Evolutionary conservation across 148 eudicot species (phyloP), one percentile per base, ranked within the genome.

Genomic region (Rhododendron vialii): DNA sequence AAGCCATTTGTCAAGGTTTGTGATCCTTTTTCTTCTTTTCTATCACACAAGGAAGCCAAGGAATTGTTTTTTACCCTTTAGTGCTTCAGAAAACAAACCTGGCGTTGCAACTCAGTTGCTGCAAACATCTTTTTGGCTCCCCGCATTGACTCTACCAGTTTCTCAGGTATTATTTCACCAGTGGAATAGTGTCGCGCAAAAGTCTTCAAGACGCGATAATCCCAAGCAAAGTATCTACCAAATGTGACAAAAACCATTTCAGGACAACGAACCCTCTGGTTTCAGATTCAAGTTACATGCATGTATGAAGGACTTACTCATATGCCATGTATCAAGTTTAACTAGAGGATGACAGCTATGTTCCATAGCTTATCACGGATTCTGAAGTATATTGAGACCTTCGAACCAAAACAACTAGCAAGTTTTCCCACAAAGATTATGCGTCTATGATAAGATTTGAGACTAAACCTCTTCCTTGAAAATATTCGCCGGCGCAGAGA

Each of bases 101-200:
- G 98, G 17, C 96, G 93, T 89, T 97, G 99, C 94, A 97, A 86
- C 82, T 97, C 99, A 24, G 95, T 97, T 55, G 98, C 99, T 85
- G 94, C 92, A 92, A 97, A 97, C 99, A 97, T 92, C 78, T 88
- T 91, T 89, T 88, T 95, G 79, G 98, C 96, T 81, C 88, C 92
- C 75, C 81, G 88, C 92, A 97, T 93, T 18, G 94, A 91, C 84
- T 92, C 89, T 81, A 97, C 98, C 92, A 95, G 83, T 79, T 92
- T 90, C 88, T 95, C 92, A 43, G 98, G 99, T 85, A 97, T 97
- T 59, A 87, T 86, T 89, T 97, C 99, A 74, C 99, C 98, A 30
- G 95, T 95, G 83, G 96, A 94, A 90, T 93, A 92, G 86, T 96
- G 98, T 86, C 88, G 93, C 55, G 99, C 98, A 90, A 95, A 97